Conservation (phyloP, 2,329 filamentous ascomycete genomes). For the Fusarium solani-melongenae region DNA sequence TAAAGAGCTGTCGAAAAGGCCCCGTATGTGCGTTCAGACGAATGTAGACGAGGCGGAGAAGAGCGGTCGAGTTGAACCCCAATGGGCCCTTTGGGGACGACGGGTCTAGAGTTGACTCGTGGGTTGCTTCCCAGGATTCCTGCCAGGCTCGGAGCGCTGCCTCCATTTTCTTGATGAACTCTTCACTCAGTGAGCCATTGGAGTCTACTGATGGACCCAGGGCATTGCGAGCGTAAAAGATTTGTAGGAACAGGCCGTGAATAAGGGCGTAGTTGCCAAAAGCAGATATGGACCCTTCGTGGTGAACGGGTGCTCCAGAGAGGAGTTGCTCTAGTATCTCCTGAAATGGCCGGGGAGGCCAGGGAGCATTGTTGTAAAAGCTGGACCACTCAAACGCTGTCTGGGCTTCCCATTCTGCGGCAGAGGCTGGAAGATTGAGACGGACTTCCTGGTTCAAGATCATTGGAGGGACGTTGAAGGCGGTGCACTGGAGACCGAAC, state of each 20-base stretch:
- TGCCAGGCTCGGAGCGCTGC: slow-evolving; percentile 13
- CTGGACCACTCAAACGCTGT: background rate
- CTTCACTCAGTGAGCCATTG: background rate
- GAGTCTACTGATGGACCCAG: background rate
- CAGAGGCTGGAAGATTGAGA: background rate
- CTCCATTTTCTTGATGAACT: slow-evolving; percentile 7
- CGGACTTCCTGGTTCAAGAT: slow-evolving; percentile 8
- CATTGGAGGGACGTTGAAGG: slow-evolving; percentile 10
- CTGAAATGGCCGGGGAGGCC: background rate
- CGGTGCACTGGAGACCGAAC: slow-evolving; percentile 9
- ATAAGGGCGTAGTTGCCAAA: slow-evolving; percentile 30
- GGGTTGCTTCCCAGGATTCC: slow-evolving; percentile 1
- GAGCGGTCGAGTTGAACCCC: slow-evolving; percentile 62
- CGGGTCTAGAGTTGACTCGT: slow-evolving; percentile 15
- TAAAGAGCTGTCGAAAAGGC: background rate
- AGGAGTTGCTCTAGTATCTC: background rate
- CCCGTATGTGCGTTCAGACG: slow-evolving; percentile 31
- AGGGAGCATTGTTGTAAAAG: background rate
- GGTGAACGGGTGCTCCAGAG: background rate
- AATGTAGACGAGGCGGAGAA: slow-evolving; percentile 46
- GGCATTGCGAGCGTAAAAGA: slow-evolving; percentile 22
- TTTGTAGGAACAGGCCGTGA: slow-evolving; percentile 17
- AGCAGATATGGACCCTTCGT: slow-evolving; percentile 10
- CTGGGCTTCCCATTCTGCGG: slow-evolving; percentile 8
- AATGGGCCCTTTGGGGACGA: slow-evolving; percentile 65